phyloP scores from a whole-genome alignment of 2,329 filamentous ascomycete genomes.

The Verticillium klebahnii region DNA sequence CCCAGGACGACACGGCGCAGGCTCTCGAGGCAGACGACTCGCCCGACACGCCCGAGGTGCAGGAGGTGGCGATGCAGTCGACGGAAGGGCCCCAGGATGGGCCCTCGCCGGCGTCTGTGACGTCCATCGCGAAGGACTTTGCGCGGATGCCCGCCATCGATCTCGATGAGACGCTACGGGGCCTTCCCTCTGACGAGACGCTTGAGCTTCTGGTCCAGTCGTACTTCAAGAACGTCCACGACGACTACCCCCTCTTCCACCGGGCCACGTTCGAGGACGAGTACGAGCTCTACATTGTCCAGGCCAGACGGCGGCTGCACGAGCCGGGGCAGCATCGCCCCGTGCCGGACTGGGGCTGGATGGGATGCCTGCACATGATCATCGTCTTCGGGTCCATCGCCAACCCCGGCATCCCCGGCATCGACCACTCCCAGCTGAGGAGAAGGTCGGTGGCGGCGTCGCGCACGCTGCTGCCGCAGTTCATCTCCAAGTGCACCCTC shows the following conservation, averaged over 20 bases:
- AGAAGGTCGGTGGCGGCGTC: slow-evolving; percentile 17
- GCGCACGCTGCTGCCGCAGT: slow-evolving; percentile 20
- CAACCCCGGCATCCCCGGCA: slow-evolving; percentile 14
- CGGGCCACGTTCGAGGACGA: slow-evolving; percentile 27
- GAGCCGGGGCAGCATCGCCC: slow-evolving; percentile 5
- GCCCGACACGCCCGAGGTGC: slow-evolving; percentile 1
- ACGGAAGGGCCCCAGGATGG: slow-evolving; percentile 3
- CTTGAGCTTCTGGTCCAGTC: slow-evolving; percentile 26
- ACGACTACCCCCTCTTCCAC: slow-evolving; percentile 30
- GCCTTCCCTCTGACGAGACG: slow-evolving; percentile 19
- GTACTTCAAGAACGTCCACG: slow-evolving; percentile 29
- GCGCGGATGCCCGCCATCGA: slow-evolving; percentile 17
- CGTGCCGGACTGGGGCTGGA: slow-evolving; percentile 25
- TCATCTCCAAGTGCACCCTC: slow-evolving; percentile 25
- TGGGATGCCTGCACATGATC: slow-evolving; percentile 31
- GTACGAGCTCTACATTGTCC: slow-evolving; percentile 23
- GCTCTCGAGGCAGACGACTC: slow-evolving; percentile 17
- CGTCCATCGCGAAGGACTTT: slow-evolving; percentile 21
- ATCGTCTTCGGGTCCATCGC: slow-evolving; percentile 28
- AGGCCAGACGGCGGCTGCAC: slow-evolving; percentile 8
- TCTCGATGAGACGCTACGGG: slow-evolving; percentile 21
- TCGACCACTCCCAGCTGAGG: slow-evolving; percentile 22
- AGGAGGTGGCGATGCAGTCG: not conserved
- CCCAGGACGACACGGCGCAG: slow-evolving; percentile 17
- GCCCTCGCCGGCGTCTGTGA: slow-evolving; percentile 20